Conservation (phyloP, 1,139 yeast genomes). For the Kodamaea anthophila region DNA sequence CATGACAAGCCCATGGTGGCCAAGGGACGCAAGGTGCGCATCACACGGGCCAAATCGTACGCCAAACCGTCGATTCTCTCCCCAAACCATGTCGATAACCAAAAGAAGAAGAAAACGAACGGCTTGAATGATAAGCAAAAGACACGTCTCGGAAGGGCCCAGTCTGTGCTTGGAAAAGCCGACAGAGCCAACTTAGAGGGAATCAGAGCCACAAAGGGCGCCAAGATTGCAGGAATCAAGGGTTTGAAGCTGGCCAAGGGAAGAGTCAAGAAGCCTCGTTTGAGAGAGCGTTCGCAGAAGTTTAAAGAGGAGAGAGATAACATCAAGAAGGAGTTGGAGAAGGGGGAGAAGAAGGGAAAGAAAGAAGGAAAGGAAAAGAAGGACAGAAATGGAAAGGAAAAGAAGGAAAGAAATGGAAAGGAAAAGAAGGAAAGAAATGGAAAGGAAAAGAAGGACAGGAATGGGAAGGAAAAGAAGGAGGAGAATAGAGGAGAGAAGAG, state of each 20-base stretch:
- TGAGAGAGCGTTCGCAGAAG: constrained; percentile 59
- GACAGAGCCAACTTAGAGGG: constrained; percentile 77
- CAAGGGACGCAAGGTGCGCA: constrained; percentile 63
- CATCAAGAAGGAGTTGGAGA: constrained; percentile 14
- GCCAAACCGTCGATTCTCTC: constrained; percentile 43
- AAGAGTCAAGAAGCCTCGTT: constrained; percentile 55
- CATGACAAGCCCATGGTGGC: constrained; percentile 61
- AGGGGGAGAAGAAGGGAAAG: constrained; percentile 4
- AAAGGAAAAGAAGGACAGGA: background rate
- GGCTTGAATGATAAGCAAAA: constrained; percentile 56
- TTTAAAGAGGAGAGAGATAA: constrained; percentile 39
- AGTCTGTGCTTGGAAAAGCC: constrained; percentile 67
- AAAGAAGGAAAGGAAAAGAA: constrained; percentile 1
- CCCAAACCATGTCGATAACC: constrained; percentile 40
- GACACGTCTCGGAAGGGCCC: constrained; percentile 77
- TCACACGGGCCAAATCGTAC: constrained; percentile 64
- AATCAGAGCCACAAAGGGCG: constrained; percentile 71
- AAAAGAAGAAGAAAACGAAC: constrained; percentile 20
- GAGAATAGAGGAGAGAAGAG: background rate
- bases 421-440: background rate
- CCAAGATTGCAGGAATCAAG: constrained; percentile 51
- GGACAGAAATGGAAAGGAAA: constrained; percentile 1
- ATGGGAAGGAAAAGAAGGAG: background rate
- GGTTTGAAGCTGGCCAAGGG: constrained; percentile 43
- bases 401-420: background rate